phyloP scores from a whole-genome alignment of 768 basidiomycete species.

The Naganishia vishniacii region DNA sequence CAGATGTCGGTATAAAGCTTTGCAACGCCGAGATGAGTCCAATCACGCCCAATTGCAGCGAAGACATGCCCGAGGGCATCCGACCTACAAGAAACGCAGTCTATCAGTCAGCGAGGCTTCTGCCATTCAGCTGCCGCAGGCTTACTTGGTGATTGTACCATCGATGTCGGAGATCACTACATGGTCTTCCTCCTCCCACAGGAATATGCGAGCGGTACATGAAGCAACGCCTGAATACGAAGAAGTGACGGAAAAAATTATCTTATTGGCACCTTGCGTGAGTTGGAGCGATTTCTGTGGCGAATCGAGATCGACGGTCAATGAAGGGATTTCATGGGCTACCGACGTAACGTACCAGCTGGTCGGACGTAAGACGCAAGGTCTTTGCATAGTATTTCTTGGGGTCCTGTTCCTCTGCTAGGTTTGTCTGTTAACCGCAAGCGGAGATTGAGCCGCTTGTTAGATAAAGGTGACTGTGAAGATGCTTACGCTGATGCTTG shows the following conservation, averaged over 20 bases:
- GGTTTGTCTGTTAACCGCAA: background rate
- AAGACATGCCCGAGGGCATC: constrained; percentile 95
- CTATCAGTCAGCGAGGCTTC: background rate
- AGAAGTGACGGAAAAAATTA: constrained; percentile 86
- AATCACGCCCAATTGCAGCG: constrained; percentile 94
- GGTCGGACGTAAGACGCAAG: constrained; percentile 83
- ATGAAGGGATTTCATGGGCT: constrained; percentile 6
- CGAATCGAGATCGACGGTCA: background rate
- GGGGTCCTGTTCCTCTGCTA: background rate
- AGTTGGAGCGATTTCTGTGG: constrained; percentile 74
- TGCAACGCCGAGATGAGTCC: constrained; percentile 95
- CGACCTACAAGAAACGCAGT: constrained; percentile 57
- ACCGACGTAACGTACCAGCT: constrained; percentile 59
- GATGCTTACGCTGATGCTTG: too few relatives aligned
- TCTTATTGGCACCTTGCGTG: constrained; percentile 78
- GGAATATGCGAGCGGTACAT: constrained; percentile 85
- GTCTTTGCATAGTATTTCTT: constrained; percentile 79
- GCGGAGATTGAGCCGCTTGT: too few relatives aligned
- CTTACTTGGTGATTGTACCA: constrained; percentile 95
- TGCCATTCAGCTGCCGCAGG: background rate
- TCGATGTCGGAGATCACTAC: constrained; percentile 97
- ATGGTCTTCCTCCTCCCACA: constrained; percentile 87
- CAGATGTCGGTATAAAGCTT: constrained; percentile 94
- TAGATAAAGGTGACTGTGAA: too few relatives aligned
- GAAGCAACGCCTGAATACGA: constrained; percentile 66